These are phyloP conservation scores for Phytophthora sp. DNA, from an alignment of 352 stramenopile genomes.

Conservation along the genomic window DNA sequence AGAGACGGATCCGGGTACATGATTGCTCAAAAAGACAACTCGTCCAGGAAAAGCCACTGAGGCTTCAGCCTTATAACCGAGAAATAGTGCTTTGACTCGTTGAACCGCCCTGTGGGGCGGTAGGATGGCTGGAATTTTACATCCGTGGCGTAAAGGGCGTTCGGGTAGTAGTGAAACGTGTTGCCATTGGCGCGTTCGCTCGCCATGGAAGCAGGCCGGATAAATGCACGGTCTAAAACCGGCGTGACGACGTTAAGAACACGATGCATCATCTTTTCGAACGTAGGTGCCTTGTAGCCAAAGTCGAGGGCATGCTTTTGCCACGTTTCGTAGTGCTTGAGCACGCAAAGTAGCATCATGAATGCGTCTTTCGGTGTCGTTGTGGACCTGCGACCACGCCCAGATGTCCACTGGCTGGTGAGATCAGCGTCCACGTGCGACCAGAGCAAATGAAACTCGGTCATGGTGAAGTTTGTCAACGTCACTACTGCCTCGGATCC, in stretches of 20 bases:
- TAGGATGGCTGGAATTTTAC: conserved; percentile 7
- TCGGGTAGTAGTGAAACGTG: conserved; percentile 8
- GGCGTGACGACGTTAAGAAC: not conserved
- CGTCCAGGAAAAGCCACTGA: conserved; percentile 1
- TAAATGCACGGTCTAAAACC: not conserved
- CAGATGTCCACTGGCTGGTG: conserved; percentile 1
- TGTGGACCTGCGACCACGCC: not conserved
- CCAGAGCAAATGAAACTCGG: conserved; percentile 7
- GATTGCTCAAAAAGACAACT: conserved; percentile 11
- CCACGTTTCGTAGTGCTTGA: conserved; percentile 9
- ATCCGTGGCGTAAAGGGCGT: conserved; percentile 7
- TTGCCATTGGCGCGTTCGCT: not conserved
- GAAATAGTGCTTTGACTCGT: conserved; percentile 5
- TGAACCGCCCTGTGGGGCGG: conserved; percentile 2
- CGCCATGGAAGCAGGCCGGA: not conserved
- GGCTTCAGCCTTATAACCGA: not conserved
- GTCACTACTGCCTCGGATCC: not conserved
- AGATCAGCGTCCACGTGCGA: not conserved
- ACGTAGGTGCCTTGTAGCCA: not conserved
- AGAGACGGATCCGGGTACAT: not conserved
- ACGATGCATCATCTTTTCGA: conserved; percentile 12
- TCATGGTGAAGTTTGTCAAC: conserved; percentile 5
- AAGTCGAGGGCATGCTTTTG: conserved; percentile 9
- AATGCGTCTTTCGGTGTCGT: conserved; percentile 1
- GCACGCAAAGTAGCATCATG: conserved; percentile 2